These are phyloP conservation scores for Didymella pinodella DNA, from an alignment of 2,329 filamentous ascomycete species.

Conservation along the genomic window DNA sequence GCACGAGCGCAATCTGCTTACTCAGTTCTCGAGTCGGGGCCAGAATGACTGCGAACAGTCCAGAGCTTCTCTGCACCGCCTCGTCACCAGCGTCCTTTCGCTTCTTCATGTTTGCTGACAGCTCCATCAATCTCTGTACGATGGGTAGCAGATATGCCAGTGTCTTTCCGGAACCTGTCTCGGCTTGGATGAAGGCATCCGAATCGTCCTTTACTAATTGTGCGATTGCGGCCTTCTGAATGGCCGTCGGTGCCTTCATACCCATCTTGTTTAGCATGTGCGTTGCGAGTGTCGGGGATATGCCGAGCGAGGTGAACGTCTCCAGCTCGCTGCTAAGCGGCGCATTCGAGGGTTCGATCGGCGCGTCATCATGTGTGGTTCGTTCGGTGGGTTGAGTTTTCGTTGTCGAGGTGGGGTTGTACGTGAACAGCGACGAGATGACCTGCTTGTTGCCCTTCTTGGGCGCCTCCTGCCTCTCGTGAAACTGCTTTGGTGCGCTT, in stretches of 20 bases:
- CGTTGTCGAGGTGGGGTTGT: slow-evolving; percentile 79
- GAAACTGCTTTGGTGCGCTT: slow-evolving; percentile 37
- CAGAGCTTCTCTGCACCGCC: slow-evolving; percentile 79
- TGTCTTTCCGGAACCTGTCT: slow-evolving; percentile 97
- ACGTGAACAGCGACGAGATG: slow-evolving; percentile 91
- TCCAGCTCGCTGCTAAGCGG: slow-evolving; percentile 83
- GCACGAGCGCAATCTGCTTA: slow-evolving; percentile 87
- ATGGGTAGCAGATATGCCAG: slow-evolving; percentile 94
- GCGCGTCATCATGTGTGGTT: slow-evolving; percentile 44
- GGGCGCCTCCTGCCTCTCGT: slow-evolving; percentile 45
- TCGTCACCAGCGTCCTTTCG: slow-evolving; percentile 43
- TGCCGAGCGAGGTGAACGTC: slow-evolving; percentile 84
- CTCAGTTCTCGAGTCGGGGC: slow-evolving; percentile 93
- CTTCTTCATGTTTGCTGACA: slow-evolving; percentile 65
- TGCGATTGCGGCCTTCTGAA: slow-evolving; percentile 88
- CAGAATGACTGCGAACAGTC: slow-evolving; percentile 91
- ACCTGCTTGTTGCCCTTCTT: slow-evolving; percentile 65
- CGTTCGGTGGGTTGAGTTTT: slow-evolving; percentile 52
- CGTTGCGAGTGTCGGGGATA: slow-evolving; percentile 80
- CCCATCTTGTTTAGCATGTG: slow-evolving; percentile 86
- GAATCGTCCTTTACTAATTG: slow-evolving; percentile 80
- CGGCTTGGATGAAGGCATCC: slow-evolving; percentile 95
- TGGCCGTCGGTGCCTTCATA: slow-evolving; percentile 89
- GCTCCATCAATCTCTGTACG: slow-evolving; percentile 82
- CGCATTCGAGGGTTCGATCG: slow-evolving; percentile 84